These are phyloP conservation scores for Alternaria gaisen DNA, from an alignment of 2,329 filamentous ascomycete species.

Conservation along the genomic window DNA sequence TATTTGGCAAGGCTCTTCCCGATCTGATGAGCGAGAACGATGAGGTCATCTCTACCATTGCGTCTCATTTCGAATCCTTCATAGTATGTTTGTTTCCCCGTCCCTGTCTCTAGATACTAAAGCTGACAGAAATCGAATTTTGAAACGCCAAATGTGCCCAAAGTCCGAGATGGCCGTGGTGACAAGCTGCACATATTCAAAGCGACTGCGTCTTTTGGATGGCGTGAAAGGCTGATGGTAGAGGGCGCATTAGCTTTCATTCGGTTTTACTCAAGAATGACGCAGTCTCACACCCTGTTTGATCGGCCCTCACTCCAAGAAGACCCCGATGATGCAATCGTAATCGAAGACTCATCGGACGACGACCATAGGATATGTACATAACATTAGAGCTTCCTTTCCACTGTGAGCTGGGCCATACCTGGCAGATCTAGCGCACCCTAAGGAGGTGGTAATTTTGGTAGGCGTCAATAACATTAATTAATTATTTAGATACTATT, in stretches of 20 bases:
- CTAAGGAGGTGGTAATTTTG: too few species aligned
- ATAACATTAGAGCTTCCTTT: too few species aligned
- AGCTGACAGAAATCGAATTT: not conserved
- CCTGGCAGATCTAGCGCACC: too few species aligned
- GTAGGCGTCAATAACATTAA: too few species aligned
- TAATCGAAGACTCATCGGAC: not conserved
- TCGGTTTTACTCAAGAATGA: too few species aligned
- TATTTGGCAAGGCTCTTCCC: not conserved
- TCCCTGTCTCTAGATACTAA: not conserved
- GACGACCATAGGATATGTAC: not conserved
- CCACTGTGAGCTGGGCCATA: too few species aligned
- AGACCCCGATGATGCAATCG: not conserved
- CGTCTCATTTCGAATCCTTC: not conserved
- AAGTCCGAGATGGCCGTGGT: not conserved
- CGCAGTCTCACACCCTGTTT: too few species aligned
- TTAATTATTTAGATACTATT: too few species aligned
- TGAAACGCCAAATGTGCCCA: not conserved
- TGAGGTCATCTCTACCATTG: slow-evolving; percentile 1
- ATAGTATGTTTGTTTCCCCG: not conserved
- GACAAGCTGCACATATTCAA: not conserved
- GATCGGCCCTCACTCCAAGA: not conserved
- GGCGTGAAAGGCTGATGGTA: not conserved
- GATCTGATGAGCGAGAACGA: not conserved
- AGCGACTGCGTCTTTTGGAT: not conserved
- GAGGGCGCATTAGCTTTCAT: not conserved